phyloP scores from a whole-genome alignment of 805 yeast species.

The Candida qinlingensis region DNA sequence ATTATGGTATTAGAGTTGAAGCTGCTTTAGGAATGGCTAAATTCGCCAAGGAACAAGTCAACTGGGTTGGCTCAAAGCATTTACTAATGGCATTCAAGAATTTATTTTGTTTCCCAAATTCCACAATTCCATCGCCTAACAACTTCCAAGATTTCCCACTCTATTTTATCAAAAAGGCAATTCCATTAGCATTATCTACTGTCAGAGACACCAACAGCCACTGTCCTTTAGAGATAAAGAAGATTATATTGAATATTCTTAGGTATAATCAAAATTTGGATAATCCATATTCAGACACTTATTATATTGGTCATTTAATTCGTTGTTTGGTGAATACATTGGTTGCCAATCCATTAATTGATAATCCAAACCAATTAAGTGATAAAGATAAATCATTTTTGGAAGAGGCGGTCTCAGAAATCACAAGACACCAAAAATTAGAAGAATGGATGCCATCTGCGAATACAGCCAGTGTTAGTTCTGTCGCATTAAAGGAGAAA shows the following conservation, averaged over 20 bases:
- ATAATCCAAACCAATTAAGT: constrained; percentile 9
- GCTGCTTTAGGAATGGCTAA: constrained; percentile 77
- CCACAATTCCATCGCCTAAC: constrained; percentile 70
- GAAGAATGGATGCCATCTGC: constrained; percentile 85
- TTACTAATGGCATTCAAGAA: constrained; percentile 63
- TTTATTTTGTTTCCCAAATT: constrained; percentile 66
- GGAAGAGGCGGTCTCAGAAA: constrained; percentile 51
- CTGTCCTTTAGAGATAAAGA: constrained; percentile 53
- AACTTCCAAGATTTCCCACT: constrained; percentile 68
- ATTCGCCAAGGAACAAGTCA: constrained; percentile 54
- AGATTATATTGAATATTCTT: constrained; percentile 62
- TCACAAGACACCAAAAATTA: constrained; percentile 69
- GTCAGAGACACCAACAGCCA: constrained; percentile 60
- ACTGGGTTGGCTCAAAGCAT: constrained; percentile 70
- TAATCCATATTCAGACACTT: constrained; percentile 70
- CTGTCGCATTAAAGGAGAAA: constrained; percentile 53
- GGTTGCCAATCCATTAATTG: constrained; percentile 20
- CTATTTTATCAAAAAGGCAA: constrained; percentile 64
- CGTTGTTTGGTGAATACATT: constrained; percentile 43
- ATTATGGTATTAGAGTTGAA: constrained; percentile 81
- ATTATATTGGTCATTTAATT: constrained; percentile 57
- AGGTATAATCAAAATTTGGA: constrained; percentile 82
- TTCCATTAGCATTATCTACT: constrained; percentile 55
- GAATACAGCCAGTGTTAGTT: constrained; percentile 46
- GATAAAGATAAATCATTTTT: constrained; percentile 35